Conservation (phyloP, 345 rosid species). For the Citrus unshiu region DNA sequence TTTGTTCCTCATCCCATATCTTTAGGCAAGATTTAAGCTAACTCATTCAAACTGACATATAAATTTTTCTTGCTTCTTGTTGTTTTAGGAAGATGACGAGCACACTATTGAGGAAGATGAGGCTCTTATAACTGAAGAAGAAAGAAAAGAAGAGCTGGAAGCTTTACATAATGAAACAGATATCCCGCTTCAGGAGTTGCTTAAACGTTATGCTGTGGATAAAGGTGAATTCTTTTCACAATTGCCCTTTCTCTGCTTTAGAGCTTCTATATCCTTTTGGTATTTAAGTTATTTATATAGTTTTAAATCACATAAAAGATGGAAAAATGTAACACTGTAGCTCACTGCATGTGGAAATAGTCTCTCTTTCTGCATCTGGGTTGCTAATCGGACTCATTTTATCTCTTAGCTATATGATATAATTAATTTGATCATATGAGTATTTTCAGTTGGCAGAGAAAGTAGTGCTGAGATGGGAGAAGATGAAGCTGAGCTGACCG, state of each 20-base stretch:
- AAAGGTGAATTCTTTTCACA: slow-evolving; percentile 38
- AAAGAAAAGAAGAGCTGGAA: slow-evolving; percentile 87
- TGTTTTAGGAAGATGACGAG: slow-evolving; percentile 98
- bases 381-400: neutral
- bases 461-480: slow-evolving; percentile 42
- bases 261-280: neutral
- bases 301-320: neutral
- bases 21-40: neutral
- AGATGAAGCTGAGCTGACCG: slow-evolving; percentile 24
- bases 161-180: slow-evolving; percentile 79
- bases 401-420: neutral
- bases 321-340: neutral
- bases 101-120: slow-evolving; percentile 93
- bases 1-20: neutral
- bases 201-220: slow-evolving; percentile 51
- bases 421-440: slow-evolving; percentile 3
- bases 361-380: neutral
- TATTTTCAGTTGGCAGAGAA: slow-evolving; percentile 42
- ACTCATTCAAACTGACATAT: neutral
- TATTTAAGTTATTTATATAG: neutral
- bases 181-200: slow-evolving; percentile 87
- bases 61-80: slow-evolving; percentile 7
- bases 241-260: neutral
- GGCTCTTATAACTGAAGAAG: slow-evolving; percentile 74
- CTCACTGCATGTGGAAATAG: neutral